Evolutionary conservation across 352 stramenopile species (phyloP).

Genomic region (Phytophthora rubi): DNA sequence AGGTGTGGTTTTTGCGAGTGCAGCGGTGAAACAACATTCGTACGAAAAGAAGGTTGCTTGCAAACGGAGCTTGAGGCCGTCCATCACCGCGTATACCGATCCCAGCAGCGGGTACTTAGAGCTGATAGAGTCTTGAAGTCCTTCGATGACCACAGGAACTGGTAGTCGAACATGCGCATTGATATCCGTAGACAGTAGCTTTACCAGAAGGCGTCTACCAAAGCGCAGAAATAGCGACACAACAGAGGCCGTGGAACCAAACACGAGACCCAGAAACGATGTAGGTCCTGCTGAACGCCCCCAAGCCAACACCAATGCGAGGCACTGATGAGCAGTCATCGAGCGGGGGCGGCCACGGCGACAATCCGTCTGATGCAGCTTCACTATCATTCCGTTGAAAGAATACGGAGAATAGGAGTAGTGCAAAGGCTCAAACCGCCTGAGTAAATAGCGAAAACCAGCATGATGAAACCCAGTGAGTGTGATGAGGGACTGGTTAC

Average conservation of each 20-base stretch:
- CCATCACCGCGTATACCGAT: slow-evolving; percentile 22
- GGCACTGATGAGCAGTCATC: background rate
- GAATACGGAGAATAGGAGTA: background rate
- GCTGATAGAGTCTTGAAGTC: background rate
- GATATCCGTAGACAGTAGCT: background rate
- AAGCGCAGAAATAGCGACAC: background rate
- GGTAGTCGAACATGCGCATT: background rate
- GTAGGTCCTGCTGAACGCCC: background rate
- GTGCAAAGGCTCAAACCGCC: background rate
- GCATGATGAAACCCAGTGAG: slow-evolving; percentile 5
- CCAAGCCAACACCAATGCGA: background rate
- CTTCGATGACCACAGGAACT: background rate
- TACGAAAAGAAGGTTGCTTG: slow-evolving; percentile 5
- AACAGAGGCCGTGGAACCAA: background rate
- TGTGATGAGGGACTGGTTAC: slow-evolving; percentile 6
- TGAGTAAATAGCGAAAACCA: slow-evolving; percentile 4
- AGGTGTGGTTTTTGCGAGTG: too few species aligned
- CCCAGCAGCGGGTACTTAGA: background rate
- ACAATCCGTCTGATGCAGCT: background rate
- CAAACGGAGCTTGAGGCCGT: slow-evolving; percentile 43
- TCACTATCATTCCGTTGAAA: background rate
- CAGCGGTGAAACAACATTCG: too few species aligned
- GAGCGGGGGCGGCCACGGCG: background rate
- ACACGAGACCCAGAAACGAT: background rate
- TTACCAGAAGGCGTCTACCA: background rate